A percentile compares a stretch with the other conserved stretches of the same genome.
Conservation (phyloP, 805 yeast species). For the Wickerhamiella azymoides region DNA sequence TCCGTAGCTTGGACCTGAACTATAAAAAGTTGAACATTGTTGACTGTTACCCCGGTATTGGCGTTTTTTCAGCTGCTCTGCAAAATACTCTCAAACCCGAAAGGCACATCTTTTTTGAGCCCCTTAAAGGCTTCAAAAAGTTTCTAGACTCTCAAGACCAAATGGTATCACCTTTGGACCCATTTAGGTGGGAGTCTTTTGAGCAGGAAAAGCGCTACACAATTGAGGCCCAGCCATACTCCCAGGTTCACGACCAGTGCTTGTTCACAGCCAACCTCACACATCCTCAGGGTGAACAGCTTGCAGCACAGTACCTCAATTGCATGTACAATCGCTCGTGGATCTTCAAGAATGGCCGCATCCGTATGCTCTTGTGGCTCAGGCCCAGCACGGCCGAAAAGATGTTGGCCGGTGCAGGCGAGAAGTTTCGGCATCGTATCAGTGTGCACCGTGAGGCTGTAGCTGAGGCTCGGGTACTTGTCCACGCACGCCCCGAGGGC, state of each 20-base stretch:
- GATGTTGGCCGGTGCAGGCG: slow-evolving; percentile 43
- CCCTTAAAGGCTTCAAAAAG: slow-evolving; percentile 25
- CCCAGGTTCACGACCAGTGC: slow-evolving; percentile 38
- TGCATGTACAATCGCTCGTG: slow-evolving; percentile 59
- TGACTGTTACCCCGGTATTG: slow-evolving; percentile 30
- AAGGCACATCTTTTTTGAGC: slow-evolving; percentile 51
- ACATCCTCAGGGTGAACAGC: slow-evolving; percentile 45
- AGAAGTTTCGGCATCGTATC: slow-evolving; percentile 42
- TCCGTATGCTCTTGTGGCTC: slow-evolving; percentile 59
- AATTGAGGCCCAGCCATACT: slow-evolving; percentile 28
- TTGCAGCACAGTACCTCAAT: slow-evolving; percentile 59
- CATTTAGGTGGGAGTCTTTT: slow-evolving; percentile 57
- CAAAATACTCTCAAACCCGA: slow-evolving; percentile 46
- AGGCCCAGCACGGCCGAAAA: slow-evolving; percentile 48
- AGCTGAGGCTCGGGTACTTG: slow-evolving; percentile 34
- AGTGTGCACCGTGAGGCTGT: slow-evolving; percentile 52
- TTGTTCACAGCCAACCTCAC: slow-evolving; percentile 48
- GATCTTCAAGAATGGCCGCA: slow-evolving; percentile 60
- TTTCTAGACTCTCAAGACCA: slow-evolving; percentile 14
- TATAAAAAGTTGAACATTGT: slow-evolving; percentile 22
- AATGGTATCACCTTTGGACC: slow-evolving; percentile 31
- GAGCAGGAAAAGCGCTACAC: slow-evolving; percentile 32
- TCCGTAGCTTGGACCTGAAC: slow-evolving; percentile 34
- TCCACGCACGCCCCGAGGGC: slow-evolving; percentile 10
- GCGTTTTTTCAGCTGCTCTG: slow-evolving; percentile 49